Percentiles rank a stretch among this genome's conserved stretches.
Conservation (phyloP, 306 rosid genomes). For the Cicer chorassanicum region DNA sequence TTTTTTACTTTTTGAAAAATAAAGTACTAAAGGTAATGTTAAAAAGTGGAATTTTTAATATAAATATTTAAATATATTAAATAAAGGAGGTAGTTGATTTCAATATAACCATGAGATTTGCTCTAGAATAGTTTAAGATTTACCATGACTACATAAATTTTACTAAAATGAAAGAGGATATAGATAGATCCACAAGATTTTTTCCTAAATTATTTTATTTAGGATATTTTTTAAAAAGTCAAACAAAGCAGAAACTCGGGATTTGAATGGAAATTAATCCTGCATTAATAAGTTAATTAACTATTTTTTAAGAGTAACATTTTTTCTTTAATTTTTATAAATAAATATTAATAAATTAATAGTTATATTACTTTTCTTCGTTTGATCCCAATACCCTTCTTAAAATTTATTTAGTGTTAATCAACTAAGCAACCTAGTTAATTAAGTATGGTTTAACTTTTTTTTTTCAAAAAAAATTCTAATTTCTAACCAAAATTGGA, state of each 20-base stretch:
- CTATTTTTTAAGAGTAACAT: neutral
- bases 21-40: neutral
- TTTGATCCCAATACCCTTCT: too few relatives aligned
- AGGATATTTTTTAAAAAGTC: conserved; percentile 21
- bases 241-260: conserved; percentile 24
- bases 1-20: neutral
- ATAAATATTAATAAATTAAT: too few relatives aligned
- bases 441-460: neutral
- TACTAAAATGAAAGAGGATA: conserved; percentile 23
- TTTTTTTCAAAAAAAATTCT: neutral
- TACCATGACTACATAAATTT: conserved; percentile 6
- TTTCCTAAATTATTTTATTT: neutral
- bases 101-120: conserved; percentile 47
- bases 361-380: too few relatives aligned
- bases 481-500: neutral
- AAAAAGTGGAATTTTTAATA: neutral
- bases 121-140: conserved; percentile 13
- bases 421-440: neutral
- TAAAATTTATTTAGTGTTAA: too few relatives aligned
- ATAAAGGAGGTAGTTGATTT: conserved; percentile 19
- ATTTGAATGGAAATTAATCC: neutral
- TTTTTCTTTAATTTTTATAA: too few relatives aligned
- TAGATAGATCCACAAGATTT: conserved; percentile 22
- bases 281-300: conserved; percentile 22
- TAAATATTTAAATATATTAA: neutral